Evolutionary conservation across 108 stramenopile genomes (phyloP), one percentile per base, ranked within the genome.

Genomic region (Pinguiococcus pyrenoidosus): DNA sequence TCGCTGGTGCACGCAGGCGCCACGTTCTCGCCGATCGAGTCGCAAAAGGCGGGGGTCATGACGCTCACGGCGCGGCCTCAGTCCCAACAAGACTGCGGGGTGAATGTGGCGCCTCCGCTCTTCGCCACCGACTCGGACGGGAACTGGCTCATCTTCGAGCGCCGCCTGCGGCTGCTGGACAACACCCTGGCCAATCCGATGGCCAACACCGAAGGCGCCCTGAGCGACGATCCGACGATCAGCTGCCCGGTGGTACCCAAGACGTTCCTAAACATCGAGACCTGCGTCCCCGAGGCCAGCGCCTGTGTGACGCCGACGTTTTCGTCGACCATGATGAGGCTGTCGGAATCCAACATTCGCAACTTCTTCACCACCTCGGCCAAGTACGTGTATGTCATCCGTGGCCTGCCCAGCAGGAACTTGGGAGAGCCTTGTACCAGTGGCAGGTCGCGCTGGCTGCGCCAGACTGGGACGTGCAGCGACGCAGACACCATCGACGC

Each of bases 121-220:
- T n/a, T n/a, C n/a, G n/a, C n/a, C n/a, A n/a, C n/a, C n/a, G n/a
- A n/a, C n/a, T n/a, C n/a, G n/a, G n/a, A n/a, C n/a, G n/a, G n/a
- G n/a, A n/a, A n/a, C n/a, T n/a, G n/a, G n/a, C n/a, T n/a, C 24
- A 43, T 43, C 42, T 43, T 24, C 42, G 42, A 43, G 6, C 42
- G 24, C 12, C 23, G 42, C 24, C 4, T 43, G 23, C 24, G 8
- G 6, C 42, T 5, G 6, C 12, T 16, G 3, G 42, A 43, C 5
- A 43, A 43, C 18, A 10, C 21, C 4, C 5, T 43, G 4, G 42
- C 23, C 24, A 43, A 21, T 12, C 42, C 42, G 4, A 10, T 25
- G 10, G 12, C 4, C 4, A 43, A 43, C 4, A 5, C 16, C 8
- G 42, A 22, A 4, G 42, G 18, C n/a, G 23, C 4, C 24, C 24